These are phyloP conservation scores for Talaromyces liani DNA, from an alignment of 495 filamentous ascomycete species.

Conservation along the genomic window DNA sequence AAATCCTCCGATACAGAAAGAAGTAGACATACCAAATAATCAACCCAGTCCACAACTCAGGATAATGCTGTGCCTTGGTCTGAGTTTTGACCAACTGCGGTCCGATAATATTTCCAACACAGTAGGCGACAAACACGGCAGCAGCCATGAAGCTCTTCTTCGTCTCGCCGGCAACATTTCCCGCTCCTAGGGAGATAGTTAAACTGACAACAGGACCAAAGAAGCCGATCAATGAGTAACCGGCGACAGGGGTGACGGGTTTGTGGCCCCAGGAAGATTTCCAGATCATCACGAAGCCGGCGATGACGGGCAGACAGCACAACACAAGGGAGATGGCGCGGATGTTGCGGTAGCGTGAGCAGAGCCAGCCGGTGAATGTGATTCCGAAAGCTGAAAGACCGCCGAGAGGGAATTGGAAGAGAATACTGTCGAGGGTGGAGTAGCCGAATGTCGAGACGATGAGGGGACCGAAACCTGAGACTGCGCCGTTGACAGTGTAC, in stretches of 20 bases:
- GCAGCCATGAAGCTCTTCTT: slow-evolving; percentile 71
- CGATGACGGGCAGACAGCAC: slow-evolving; percentile 64
- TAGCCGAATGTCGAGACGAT: slow-evolving; percentile 72
- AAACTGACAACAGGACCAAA: slow-evolving; percentile 60
- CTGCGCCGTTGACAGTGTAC: slow-evolving; percentile 68
- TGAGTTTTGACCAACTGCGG: slow-evolving; percentile 60
- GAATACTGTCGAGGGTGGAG: slow-evolving; percentile 54
- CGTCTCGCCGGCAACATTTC: slow-evolving; percentile 68
- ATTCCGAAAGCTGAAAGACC: slow-evolving; percentile 57
- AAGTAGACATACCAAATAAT: slow-evolving; percentile 54
- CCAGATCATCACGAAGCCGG: slow-evolving; percentile 70
- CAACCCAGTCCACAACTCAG: slow-evolving; percentile 60
- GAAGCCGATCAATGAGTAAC: slow-evolving; percentile 64
- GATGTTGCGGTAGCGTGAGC: slow-evolving; percentile 51
- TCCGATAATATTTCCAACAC: slow-evolving; percentile 65
- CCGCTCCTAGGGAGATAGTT: slow-evolving; percentile 59
- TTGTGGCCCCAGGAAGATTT: slow-evolving; percentile 57
- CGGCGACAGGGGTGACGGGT: slow-evolving; percentile 55
- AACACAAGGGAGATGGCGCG: slow-evolving; percentile 55
- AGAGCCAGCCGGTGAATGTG: slow-evolving; percentile 55
- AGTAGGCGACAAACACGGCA: slow-evolving; percentile 67
- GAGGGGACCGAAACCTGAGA: slow-evolving; percentile 68
- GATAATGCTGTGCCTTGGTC: slow-evolving; percentile 57
- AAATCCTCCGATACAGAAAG: neutral
- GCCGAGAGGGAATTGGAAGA: slow-evolving; percentile 68